Percentiles rank a stretch among this genome's conserved stretches.
Evolutionary conservation across 129 eudicot species (phyloP).

Genomic region (Escallonia herrerae): DNA sequence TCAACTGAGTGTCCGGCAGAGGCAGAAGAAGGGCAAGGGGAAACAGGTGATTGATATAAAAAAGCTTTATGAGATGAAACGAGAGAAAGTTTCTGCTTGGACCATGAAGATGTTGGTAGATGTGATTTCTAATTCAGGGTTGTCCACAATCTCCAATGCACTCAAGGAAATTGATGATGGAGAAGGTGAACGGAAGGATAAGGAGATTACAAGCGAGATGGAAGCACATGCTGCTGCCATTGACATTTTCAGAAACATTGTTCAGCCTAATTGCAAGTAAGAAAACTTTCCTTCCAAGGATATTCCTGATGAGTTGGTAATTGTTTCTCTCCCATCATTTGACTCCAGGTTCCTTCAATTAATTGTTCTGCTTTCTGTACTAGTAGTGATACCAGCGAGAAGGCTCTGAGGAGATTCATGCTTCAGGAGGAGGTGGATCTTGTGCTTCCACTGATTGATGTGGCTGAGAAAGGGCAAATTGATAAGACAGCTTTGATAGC

Average conservation of each 20-base stretch:
- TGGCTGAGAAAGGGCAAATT: conserved; percentile 58
- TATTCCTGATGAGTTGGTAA: background rate
- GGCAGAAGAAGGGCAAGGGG: conserved; percentile 28
- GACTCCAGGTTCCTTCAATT: background rate
- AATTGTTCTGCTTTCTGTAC: background rate
- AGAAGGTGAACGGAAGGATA: conserved; percentile 45
- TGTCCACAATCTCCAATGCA: conserved; percentile 62
- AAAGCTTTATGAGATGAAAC: conserved; percentile 75
- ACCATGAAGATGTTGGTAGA: conserved; percentile 85
- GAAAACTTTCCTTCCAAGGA: conserved; percentile 5
- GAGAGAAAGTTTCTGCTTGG: conserved; percentile 88
- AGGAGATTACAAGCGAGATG: conserved; percentile 75
- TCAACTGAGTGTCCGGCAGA: conserved; percentile 42
- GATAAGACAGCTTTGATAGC: conserved; percentile 54
- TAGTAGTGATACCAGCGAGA: conserved; percentile 56
- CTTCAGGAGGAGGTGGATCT: conserved; percentile 79
- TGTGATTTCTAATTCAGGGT: conserved; percentile 60
- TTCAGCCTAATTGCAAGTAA: conserved; percentile 55
- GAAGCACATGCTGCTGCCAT: conserved; percentile 91
- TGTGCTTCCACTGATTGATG: conserved; percentile 69
- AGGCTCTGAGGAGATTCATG: conserved; percentile 73
- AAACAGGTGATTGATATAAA: conserved; percentile 66
- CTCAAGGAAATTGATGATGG: conserved; percentile 60
- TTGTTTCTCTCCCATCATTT: no score
- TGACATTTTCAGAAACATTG: conserved; percentile 69